Conservation (phyloP, 305 asterid genomes). For the Euphrasia arctica region DNA sequence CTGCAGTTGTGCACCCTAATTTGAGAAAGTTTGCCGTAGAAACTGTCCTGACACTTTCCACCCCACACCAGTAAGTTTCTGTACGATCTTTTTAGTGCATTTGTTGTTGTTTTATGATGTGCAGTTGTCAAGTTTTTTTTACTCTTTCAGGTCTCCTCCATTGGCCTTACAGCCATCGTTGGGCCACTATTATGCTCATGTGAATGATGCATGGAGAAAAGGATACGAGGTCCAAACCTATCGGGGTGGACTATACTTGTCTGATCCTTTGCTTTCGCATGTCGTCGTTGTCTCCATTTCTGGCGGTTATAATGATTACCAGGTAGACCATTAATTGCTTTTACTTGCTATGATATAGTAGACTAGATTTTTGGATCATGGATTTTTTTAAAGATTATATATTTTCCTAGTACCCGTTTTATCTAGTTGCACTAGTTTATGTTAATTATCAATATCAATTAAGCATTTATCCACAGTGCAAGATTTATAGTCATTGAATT, state of each 20-base stretch:
- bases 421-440: too few relatives aligned
- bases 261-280: slow-evolving; percentile 66
- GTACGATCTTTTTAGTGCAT: slow-evolving; percentile 21
- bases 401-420: too few relatives aligned
- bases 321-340: slow-evolving; percentile 47
- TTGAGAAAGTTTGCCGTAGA: slow-evolving; percentile 87
- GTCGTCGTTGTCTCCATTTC: slow-evolving; percentile 81
- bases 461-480: neutral
- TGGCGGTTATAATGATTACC: slow-evolving; percentile 96
- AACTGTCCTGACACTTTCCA: slow-evolving; percentile 88
- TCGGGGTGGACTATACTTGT: slow-evolving; percentile 49
- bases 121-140: slow-evolving; percentile 21
- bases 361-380: slow-evolving; percentile 18
- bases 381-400: neutral
- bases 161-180: slow-evolving; percentile 90
- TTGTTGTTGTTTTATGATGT: slow-evolving; percentile 17
- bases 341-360: slow-evolving; percentile 16
- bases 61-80: slow-evolving; percentile 87
- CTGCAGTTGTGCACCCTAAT: slow-evolving; percentile 84
- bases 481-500: slow-evolving; percentile 5
- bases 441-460: too few relatives aligned
- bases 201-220: slow-evolving; percentile 87
- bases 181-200: slow-evolving; percentile 72
- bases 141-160: slow-evolving; percentile 78
- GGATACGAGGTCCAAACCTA: slow-evolving; percentile 72